Evolutionary conservation across 2,329 filamentous ascomycete species (phyloP), one percentile per base, ranked within the genome.

Genomic region (Monosporascus sp.): DNA sequence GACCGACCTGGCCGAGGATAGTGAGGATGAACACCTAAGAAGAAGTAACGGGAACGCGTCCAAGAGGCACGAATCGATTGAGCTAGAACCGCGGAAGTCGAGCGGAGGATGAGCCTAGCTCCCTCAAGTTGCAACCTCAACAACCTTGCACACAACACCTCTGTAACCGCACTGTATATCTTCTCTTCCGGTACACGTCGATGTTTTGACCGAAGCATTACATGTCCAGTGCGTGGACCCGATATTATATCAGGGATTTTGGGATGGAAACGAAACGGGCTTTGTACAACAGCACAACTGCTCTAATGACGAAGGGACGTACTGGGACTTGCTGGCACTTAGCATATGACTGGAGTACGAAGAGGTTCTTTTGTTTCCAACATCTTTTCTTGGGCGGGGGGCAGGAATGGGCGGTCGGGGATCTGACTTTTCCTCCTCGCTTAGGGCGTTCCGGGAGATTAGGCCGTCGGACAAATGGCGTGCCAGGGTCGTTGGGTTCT

Each of bases 1-100:
- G 47, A 83, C 83, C 15, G 90, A 96, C 62, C 75, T 97, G 39
- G 80, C 87, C 2, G 88, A 92, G 59, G 89, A 94, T 57, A 88
- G 81, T 60, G 87, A 89, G 31, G 86, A 86, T 50, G 84, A 85
- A 35, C 65, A 63, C 49, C 64, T 67, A 60, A 63, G 64, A 66
- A 68, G 52, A 60, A 72, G 55, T 17, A 75, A 76, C 50, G 74
- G 74, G 51, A 73, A 71, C 46, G 52, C 52, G 55, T 56, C 63
- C 9, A 75, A 74, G 52, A 65, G 70, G 45, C 68, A 75, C 51
- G 68, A 73, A 53, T 69, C 72, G 38, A 79, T 81, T 58, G 80
- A 83, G 63, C 68, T 81, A 55, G 74, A 81, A 59, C 71, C 70
- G 53, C 74, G 73, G 50, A 79, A 78, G 50, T 62, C 59, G 47